Percentiles rank a stretch among this genome's conserved stretches.
Evolutionary conservation across 179 eudicot genomes (phyloP).

Genomic region (Carnegiea gigantea): DNA sequence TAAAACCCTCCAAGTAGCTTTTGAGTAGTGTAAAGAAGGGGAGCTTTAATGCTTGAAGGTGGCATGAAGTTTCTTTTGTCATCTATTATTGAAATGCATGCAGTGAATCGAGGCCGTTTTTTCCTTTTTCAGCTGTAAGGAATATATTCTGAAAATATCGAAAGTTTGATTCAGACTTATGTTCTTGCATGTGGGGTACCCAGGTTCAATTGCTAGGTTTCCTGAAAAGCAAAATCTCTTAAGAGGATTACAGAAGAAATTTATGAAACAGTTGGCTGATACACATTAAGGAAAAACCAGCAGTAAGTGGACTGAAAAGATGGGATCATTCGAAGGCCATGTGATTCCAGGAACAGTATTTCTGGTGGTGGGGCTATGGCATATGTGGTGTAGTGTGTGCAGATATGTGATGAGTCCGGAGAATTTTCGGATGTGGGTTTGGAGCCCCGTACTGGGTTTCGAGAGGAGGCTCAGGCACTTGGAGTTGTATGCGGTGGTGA

Average conservation of each 20-base stretch:
- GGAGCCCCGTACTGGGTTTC: slow-evolving; percentile 86
- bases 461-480: slow-evolving; percentile 70
- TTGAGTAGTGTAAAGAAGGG: slow-evolving; percentile 3
- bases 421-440: slow-evolving; percentile 54
- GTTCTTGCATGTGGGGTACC: background rate
- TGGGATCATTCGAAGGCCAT: slow-evolving; percentile 94
- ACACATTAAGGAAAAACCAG: background rate
- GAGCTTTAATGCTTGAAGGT: slow-evolving; percentile 11
- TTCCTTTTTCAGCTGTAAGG: background rate
- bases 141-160: slow-evolving; percentile 16
- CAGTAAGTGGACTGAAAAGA: slow-evolving; percentile 17
- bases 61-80: slow-evolving; percentile 15
- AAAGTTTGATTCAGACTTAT: slow-evolving; percentile 17
- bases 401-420: slow-evolving; percentile 57
- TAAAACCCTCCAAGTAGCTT: slow-evolving; percentile 29
- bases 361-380: slow-evolving; percentile 81
- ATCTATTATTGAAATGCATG: background rate
- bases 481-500: slow-evolving; percentile 73
- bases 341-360: slow-evolving; percentile 87
- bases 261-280: slow-evolving; percentile 27
- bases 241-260: slow-evolving; percentile 8
- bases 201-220: slow-evolving; percentile 4
- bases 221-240: slow-evolving; percentile 1
- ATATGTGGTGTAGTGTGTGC: slow-evolving; percentile 71
- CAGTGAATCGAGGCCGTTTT: background rate